Conservation (phyloP, 257 asterid species). For the Eustoma russellianum region DNA sequence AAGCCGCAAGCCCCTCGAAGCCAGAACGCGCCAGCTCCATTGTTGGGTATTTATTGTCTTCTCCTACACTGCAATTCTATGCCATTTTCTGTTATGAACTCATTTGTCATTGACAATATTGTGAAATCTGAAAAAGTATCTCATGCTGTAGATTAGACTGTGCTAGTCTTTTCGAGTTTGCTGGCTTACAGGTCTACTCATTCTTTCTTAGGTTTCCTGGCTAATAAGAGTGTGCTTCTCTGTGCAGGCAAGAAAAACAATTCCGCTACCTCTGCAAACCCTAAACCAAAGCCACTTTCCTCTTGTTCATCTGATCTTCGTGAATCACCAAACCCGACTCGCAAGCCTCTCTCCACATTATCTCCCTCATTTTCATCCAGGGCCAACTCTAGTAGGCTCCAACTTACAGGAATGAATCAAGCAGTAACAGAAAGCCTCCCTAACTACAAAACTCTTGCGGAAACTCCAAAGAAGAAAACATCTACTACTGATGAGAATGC, state of each 20-base stretch:
- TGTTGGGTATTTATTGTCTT: conserved; percentile 34
- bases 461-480: conserved; percentile 22
- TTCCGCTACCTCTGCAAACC: conserved; percentile 12
- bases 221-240: background rate
- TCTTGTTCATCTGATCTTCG: conserved; percentile 18
- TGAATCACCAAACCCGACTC: conserved; percentile 12
- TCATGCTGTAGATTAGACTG: no score
- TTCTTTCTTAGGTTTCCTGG: background rate
- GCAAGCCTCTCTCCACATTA: conserved; percentile 74
- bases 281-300: conserved; percentile 15
- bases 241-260: conserved; percentile 30
- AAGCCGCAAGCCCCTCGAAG: conserved; percentile 29
- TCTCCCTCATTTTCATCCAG: conserved; percentile 36
- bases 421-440: conserved; percentile 19
- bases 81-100: no score
- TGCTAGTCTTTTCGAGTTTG: no score
- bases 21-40: conserved; percentile 21
- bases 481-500: conserved; percentile 10
- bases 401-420: conserved; percentile 16
- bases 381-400: conserved; percentile 27
- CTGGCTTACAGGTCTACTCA: no score
- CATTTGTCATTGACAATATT: no score
- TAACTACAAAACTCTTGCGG: conserved; percentile 11
- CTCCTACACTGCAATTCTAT: background rate
- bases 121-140: background rate